Conservation (phyloP, 2,329 filamentous ascomycete species). For the Paracorniculantispora psalliotae region DNA sequence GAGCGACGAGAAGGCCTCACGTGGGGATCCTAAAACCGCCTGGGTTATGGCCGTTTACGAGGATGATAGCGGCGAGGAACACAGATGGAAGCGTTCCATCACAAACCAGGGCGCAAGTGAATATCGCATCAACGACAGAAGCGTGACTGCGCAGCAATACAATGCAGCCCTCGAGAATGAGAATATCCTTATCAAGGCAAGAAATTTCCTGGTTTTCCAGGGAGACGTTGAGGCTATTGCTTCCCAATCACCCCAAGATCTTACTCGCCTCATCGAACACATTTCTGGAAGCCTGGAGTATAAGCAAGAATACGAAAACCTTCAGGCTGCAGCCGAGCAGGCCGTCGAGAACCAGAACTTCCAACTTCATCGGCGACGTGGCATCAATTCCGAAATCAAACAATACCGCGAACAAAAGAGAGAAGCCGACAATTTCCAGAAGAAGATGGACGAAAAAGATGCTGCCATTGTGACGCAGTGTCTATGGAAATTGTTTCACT, state of each 20-base stretch:
- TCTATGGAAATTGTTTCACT: conserved; percentile 94
- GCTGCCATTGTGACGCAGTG: conserved; percentile 89
- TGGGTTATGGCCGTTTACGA: conserved; percentile 99
- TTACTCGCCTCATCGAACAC: conserved; percentile 92
- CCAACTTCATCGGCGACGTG: conserved; percentile 81
- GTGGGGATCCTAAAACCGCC: conserved; percentile 82
- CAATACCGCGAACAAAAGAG: conserved; percentile 96
- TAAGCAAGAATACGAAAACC: conserved; percentile 85
- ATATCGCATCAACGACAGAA: conserved; percentile 91
- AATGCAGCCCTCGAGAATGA: conserved; percentile 88
- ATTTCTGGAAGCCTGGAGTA: conserved; percentile 95
- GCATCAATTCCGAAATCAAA: conserved; percentile 96
- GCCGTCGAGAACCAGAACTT: conserved; percentile 84
- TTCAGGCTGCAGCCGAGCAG: conserved; percentile 82
- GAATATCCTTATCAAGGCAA: conserved; percentile 95
- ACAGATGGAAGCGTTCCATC: conserved; percentile 93
- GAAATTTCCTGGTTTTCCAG: conserved; percentile 97
- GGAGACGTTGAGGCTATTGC: conserved; percentile 97
- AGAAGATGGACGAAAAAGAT: conserved; percentile 85
- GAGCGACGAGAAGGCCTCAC: conserved; percentile 60
- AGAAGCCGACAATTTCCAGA: conserved; percentile 89
- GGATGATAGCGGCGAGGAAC: conserved; percentile 91
- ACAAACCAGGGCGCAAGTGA: conserved; percentile 85
- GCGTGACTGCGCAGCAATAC: conserved; percentile 86
- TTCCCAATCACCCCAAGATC: conserved; percentile 86